Base-by-base conservation (phyloP, 164 flowering plant genomes). In the Magnolia changhungtana region DNA sequence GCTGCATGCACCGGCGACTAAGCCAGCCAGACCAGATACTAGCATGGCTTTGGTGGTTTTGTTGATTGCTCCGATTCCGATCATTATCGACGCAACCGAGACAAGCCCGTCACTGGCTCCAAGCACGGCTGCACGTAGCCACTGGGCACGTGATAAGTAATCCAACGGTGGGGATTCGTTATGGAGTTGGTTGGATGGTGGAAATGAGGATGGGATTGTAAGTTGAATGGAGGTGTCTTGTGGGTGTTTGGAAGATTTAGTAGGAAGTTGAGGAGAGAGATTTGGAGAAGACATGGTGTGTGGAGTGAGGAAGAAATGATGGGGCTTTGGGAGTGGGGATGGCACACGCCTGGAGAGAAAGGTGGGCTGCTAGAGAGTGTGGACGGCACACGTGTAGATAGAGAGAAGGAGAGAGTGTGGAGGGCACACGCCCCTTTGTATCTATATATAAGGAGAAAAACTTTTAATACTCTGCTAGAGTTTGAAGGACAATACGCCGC, bases 1-100 rank as follows among this genome's bases (percentile, higher is more conserved):
- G 49, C 84, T 82, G 67, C 84, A 82, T 8, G 84, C 82, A 0
- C 84, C 84, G n/a, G 82, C 80, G 18, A 82, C 76, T 8, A 79
- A 69, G 20, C 84, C 84, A 4, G 82, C 78, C 18, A 82, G 61
- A 18, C 84, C 84, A 4, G 80, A 66, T 4, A 82, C 55, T 19
- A 79, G 74, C 84, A 82, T 77, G 50, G 78, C 72, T 68, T 79
- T 79, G 3, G 67, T 2, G 29, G 79, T 82, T 7, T 63, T 45
- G 72, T 71, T 74, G 10, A 82, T 78, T 7, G 82, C 84, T 2
- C 84, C 84, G 4, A 82, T 71, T 1, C 84, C 84, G 76, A 79
- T 79, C 84, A 64, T 64, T 14, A 74, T 24, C 18, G 76, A 74
- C 5, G 76, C 70, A 24, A 65, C 59, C 1, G 76, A 74, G 59